phyloP scores from a whole-genome alignment of 371 early-diverging fungal species.

The Rhizopus sp. region DNA sequence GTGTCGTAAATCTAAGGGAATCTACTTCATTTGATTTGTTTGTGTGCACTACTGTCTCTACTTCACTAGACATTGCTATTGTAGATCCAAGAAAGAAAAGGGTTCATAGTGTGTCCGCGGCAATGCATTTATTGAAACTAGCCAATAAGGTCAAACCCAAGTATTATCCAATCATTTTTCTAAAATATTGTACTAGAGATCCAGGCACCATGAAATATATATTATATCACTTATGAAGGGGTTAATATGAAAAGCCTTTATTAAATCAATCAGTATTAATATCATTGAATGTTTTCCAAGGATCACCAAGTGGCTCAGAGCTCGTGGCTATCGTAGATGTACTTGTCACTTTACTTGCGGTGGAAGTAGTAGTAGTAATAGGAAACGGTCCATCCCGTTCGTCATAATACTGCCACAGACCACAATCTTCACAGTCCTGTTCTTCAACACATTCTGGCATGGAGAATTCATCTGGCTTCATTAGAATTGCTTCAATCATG shows the following conservation, averaged over 20 bases:
- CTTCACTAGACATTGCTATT: slow-evolving; percentile 12
- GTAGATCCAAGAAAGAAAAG: background rate
- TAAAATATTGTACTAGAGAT: too few species aligned
- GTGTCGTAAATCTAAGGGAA: slow-evolving; percentile 35
- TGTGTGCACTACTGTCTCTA: slow-evolving; percentile 15
- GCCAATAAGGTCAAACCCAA: too few species aligned
- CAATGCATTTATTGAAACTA: too few species aligned
- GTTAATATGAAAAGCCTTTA: too few species aligned
- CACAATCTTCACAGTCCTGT: slow-evolving; percentile 77
- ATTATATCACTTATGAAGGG: background rate
- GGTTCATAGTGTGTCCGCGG: too few species aligned
- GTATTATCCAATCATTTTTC: background rate
- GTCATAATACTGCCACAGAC: slow-evolving; percentile 67
- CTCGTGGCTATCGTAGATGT: background rate
- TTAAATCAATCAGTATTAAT: too few species aligned
- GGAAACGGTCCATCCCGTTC: slow-evolving; percentile 23
- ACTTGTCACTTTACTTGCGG: background rate
- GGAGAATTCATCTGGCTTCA: slow-evolving; percentile 48
- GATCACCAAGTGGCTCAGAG: too few species aligned
- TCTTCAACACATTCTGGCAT: slow-evolving; percentile 55
- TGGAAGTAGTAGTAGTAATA: slow-evolving; percentile 1
- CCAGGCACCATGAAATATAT: background rate
- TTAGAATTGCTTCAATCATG: slow-evolving; percentile 80
- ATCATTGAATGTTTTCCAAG: too few species aligned
- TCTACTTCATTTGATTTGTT: slow-evolving; percentile 29